Evolutionary conservation across 1,284 basidiomycete genomes (phyloP).

Genomic region (Moesziomyces globuligerus): DNA sequence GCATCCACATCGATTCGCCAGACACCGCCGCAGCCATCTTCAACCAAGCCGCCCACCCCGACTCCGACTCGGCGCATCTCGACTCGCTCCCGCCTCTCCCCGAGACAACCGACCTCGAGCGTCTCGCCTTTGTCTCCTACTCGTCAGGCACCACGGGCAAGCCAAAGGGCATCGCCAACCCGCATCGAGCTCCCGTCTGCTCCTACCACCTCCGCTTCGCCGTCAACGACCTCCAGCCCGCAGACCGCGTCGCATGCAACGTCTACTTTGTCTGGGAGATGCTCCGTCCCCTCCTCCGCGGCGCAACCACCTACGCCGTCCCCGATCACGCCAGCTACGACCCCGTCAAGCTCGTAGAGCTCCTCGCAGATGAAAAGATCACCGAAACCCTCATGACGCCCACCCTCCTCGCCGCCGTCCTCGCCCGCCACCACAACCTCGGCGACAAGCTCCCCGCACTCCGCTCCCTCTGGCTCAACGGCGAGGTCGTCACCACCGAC

Average conservation of each 20-base stretch:
- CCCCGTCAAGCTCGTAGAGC: conserved; percentile 57
- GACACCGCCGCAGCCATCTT: conserved; percentile 15
- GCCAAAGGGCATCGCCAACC: conserved; percentile 66
- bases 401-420: conserved; percentile 62
- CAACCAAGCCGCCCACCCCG: background rate
- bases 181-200: conserved; percentile 61
- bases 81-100: conserved; percentile 33
- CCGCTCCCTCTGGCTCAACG: conserved; percentile 65
- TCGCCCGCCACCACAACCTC: conserved; percentile 55
- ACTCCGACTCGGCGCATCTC: conserved; percentile 3
- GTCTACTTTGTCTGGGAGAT: conserved; percentile 68
- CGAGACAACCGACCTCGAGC: conserved; percentile 54
- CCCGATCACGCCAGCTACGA: conserved; percentile 64
- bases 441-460: conserved; percentile 55
- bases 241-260: conserved; percentile 65
- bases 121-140: conserved; percentile 66
- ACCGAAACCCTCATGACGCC: conserved; percentile 67
- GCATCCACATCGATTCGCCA: conserved; percentile 34
- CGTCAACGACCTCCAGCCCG: conserved; percentile 55
- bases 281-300: conserved; percentile 62
- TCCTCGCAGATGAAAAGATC: conserved; percentile 56
- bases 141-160: conserved; percentile 66
- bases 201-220: conserved; percentile 64
- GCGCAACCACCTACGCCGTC: conserved; percentile 63
- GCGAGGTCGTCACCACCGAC: conserved; percentile 65